These are phyloP conservation scores for Starmera amethionina DNA, from an alignment of 805 yeast genomes.

Conservation along the genomic window DNA sequence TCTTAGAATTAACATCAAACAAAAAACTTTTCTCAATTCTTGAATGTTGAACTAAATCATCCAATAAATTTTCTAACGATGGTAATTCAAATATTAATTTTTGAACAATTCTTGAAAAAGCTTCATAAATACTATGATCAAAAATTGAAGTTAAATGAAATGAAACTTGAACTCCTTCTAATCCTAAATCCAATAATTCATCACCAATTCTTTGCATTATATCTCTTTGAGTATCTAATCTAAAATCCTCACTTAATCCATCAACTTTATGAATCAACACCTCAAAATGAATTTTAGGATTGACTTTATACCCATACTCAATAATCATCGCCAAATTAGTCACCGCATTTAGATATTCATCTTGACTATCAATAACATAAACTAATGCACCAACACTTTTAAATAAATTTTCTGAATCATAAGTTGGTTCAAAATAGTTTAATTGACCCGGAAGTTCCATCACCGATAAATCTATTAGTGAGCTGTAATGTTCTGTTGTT, in stretches of 20 bases:
- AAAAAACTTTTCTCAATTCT: constrained; percentile 88
- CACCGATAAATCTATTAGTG: constrained; percentile 77
- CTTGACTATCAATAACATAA: constrained; percentile 92
- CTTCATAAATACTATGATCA: constrained; percentile 94
- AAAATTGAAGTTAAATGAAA: constrained; percentile 90
- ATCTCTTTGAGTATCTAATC: constrained; percentile 91
- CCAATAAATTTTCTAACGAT: constrained; percentile 78
- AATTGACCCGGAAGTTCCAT: constrained; percentile 95
- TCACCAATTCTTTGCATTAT: constrained; percentile 95
- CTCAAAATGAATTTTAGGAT: constrained; percentile 81
- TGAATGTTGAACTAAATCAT: constrained; percentile 78
- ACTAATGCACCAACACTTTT: constrained; percentile 82
- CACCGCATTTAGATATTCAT: constrained; percentile 86
- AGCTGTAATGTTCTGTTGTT: constrained; percentile 71
- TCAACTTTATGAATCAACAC: constrained; percentile 94
- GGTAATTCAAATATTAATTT: constrained; percentile 85
- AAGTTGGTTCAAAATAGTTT: constrained; percentile 77
- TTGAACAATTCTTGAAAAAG: constrained; percentile 87
- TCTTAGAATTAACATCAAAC: constrained; percentile 86
- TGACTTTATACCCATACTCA: constrained; percentile 75
- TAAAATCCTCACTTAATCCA: constrained; percentile 87
- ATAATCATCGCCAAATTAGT: constrained; percentile 83
- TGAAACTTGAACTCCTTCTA: constrained; percentile 84
- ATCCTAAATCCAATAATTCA: constrained; percentile 78
- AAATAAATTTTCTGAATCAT: constrained; percentile 70